A percentile compares a stretch with the other conserved stretches of the same genome.
Conservation (phyloP, 2,329 filamentous ascomycete genomes). For the Drechslera avenae region DNA sequence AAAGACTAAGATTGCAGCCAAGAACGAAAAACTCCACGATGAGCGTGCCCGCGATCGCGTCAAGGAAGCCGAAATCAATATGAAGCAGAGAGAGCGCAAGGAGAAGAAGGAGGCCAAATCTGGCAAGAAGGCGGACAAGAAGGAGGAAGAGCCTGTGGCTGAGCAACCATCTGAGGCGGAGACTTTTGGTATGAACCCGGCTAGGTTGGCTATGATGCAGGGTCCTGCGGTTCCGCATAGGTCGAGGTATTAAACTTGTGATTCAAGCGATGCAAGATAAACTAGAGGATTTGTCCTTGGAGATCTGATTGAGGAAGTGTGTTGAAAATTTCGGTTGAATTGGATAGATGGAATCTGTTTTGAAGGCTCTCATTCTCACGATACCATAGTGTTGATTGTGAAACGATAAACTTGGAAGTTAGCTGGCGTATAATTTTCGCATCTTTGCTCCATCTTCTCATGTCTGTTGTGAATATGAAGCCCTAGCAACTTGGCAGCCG, state of each 20-base stretch:
- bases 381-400: slow-evolving; percentile 5
- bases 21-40: slow-evolving; percentile 84
- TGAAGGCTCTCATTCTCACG: not conserved
- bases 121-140: slow-evolving; percentile 29
- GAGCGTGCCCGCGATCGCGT: slow-evolving; percentile 62
- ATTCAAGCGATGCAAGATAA: not conserved
- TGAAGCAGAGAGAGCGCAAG: slow-evolving; percentile 48
- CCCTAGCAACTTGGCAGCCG: no score
- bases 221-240: slow-evolving; percentile 25
- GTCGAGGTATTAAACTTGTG: slow-evolving; percentile 24
- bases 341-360: not conserved
- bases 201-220: slow-evolving; percentile 45
- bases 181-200: slow-evolving; percentile 46
- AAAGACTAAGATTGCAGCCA: slow-evolving; percentile 76
- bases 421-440: no score
- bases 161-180: slow-evolving; percentile 24
- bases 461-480: no score
- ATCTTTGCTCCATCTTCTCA: no score
- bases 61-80: slow-evolving; percentile 50
- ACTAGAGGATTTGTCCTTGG: not conserved
- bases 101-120: slow-evolving; percentile 46
- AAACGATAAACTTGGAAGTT: not conserved
- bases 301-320: not conserved
- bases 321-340: not conserved
- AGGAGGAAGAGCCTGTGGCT: slow-evolving; percentile 14